Evolutionary conservation across 2,329 filamentous ascomycete species (phyloP), one percentile per base, ranked within the genome.

Genomic region (Lachnellula arida): DNA sequence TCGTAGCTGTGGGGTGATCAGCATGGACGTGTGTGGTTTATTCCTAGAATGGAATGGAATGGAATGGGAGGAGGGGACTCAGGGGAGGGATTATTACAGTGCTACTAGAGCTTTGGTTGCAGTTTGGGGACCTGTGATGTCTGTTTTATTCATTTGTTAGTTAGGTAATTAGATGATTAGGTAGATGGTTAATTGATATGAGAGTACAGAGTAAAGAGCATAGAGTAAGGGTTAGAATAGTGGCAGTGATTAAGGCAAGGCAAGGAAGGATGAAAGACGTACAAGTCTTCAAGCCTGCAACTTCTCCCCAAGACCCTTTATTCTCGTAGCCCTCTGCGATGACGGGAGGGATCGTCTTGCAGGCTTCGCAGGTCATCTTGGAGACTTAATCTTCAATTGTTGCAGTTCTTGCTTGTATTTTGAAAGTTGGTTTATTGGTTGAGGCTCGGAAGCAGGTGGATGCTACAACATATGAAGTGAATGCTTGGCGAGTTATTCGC

Each of bases 31-130:
- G 22, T 32, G 9, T 8, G 11, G 28, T 32, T 11, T 2, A 32
- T 8, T 11, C 11, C 28, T 32, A 32, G 28, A 32, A 28, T 5
- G 25, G 25, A 28, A 8, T 28, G 8, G 8, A 2, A 28, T 8
- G 28, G 28, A 8, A 28, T 25, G 28, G 28, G 28, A 9, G 28
- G n/a, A n/a, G n/a, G n/a, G n/a, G n/a, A n/a, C n/a, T n/a, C n/a
- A n/a, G n/a, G n/a, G 22, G 4, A 22, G 22, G 22, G 22, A 22
- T 22, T 22, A 22, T 22, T 32, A 32, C 28, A 87, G 78, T 58
- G 78, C 70, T 51, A 89, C 68, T 51, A 88, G 76, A 49, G 78
- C 86, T 70, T 80, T 84, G 59, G 71, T 73, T 37, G 77, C 72
- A 32, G 72, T 70, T 15, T 68, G 63, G 15, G 77, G 73, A 42